Conservation (phyloP, 176 grass and related monocot species). For the Phragmites australis region DNA sequence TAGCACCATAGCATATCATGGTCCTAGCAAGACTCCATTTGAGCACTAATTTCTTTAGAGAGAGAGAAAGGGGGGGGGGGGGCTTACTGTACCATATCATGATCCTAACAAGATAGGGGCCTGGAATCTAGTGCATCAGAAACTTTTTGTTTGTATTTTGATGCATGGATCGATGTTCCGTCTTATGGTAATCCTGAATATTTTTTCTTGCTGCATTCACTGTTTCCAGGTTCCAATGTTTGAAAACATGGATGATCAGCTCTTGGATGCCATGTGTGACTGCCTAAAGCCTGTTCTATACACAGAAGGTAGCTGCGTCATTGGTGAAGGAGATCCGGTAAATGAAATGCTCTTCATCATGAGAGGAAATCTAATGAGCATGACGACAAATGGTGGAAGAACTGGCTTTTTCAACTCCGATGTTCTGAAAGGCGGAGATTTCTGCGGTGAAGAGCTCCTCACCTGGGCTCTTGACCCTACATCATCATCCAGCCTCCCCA, state of each 20-base stretch:
- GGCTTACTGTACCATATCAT: too few relatives aligned
- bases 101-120: neutral
- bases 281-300: constrained; percentile 74
- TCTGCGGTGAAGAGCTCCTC: constrained; percentile 86
- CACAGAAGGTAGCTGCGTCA: constrained; percentile 73
- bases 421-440: constrained; percentile 72
- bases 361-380: constrained; percentile 73
- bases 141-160: neutral
- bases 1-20: neutral
- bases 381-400: constrained; percentile 82
- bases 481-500: constrained; percentile 63
- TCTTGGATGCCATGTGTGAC: constrained; percentile 81
- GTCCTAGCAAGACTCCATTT: neutral
- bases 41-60: neutral
- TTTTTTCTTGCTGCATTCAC: neutral
- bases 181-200: neutral
- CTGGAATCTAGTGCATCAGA: neutral
- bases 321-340: constrained; percentile 79
- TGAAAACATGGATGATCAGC: constrained; percentile 86
- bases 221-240: constrained; percentile 83
- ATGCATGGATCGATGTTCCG: neutral
- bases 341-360: constrained; percentile 90
- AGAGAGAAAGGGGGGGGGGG: too few relatives aligned
- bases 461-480: constrained; percentile 92
- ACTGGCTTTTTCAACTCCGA: constrained; percentile 87